Evolutionary conservation across 163 green algal genomes (phyloP).

Genomic region (Scenedesmus sp.): DNA sequence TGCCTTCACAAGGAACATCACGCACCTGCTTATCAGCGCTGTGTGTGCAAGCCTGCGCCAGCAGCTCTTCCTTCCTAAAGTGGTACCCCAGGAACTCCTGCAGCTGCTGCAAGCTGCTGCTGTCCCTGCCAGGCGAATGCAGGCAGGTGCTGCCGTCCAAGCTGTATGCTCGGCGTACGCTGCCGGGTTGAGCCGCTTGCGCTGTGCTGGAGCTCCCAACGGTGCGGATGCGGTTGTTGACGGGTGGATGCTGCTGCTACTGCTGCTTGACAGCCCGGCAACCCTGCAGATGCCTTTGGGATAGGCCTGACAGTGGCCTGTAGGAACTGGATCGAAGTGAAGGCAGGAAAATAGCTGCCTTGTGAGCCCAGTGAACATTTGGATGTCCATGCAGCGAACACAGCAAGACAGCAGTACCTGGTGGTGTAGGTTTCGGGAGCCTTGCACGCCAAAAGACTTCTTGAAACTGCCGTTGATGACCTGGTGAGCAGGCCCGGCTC

Average conservation of each 20-base stretch:
- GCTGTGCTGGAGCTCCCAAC: not conserved
- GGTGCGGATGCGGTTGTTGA: not conserved
- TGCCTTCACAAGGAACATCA: not conserved
- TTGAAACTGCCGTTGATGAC: not conserved
- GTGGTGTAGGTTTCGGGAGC: not conserved
- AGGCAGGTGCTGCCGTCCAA: not conserved
- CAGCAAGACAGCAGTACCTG: not conserved
- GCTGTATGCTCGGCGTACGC: not conserved
- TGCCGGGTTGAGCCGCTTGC: not conserved
- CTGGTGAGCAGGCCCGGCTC: not conserved
- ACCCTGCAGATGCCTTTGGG: not conserved
- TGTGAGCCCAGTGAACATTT: not conserved
- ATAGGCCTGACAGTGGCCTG: too few relatives aligned
- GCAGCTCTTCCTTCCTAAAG: conserved; percentile 6
- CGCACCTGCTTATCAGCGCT: conserved; percentile 33
- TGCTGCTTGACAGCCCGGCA: not conserved
- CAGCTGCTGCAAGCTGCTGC: not conserved
- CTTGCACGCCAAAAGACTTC: not conserved
- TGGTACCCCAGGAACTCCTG: conserved; percentile 16
- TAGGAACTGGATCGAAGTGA: not conserved
- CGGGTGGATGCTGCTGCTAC: conserved; percentile 17
- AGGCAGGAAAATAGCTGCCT: not conserved
- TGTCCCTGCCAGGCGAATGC: not conserved
- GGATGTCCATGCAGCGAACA: not conserved
- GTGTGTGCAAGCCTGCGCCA: conserved; percentile 48